Evolutionary conservation across 129 eudicot species (phyloP).

Genomic region (Flaveria robusta): DNA sequence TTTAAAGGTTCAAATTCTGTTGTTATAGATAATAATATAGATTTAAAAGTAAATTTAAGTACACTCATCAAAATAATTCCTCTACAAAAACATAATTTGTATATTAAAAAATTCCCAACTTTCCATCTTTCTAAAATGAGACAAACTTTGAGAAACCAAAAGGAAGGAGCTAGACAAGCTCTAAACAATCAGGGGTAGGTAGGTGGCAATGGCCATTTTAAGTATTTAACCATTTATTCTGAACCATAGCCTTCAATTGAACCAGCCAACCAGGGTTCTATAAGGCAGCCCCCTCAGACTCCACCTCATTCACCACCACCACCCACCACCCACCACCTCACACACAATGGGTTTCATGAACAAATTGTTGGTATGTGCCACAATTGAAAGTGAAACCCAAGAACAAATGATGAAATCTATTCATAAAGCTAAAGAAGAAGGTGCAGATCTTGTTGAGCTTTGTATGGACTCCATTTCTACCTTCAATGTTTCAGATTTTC

Average conservation of each 20-base stretch:
- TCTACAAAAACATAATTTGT: no score
- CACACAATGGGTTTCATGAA: constrained; percentile 47
- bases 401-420: constrained; percentile 57
- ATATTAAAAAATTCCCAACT: no score
- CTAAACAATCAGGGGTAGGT: constrained; percentile 15
- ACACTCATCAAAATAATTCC: no score
- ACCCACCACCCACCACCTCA: neutral
- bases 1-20: no score
- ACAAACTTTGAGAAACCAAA: constrained; percentile 26
- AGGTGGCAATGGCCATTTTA: constrained; percentile 29
- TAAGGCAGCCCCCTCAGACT: constrained; percentile 16
- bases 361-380: constrained; percentile 52
- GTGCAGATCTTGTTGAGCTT: constrained; percentile 75
- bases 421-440: constrained; percentile 65
- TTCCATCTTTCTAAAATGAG: constrained; percentile 25
- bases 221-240: constrained; percentile 32
- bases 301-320: neutral
- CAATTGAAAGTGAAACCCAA: constrained; percentile 58
- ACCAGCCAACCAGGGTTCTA: constrained; percentile 12
- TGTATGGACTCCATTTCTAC: constrained; percentile 50
- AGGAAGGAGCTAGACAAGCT: constrained; percentile 25
- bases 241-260: constrained; percentile 24
- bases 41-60: no score
- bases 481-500: constrained; percentile 40
- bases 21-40: no score